Evolutionary conservation across 768 basidiomycete species (phyloP).

Genomic region (Russula vinacea): DNA sequence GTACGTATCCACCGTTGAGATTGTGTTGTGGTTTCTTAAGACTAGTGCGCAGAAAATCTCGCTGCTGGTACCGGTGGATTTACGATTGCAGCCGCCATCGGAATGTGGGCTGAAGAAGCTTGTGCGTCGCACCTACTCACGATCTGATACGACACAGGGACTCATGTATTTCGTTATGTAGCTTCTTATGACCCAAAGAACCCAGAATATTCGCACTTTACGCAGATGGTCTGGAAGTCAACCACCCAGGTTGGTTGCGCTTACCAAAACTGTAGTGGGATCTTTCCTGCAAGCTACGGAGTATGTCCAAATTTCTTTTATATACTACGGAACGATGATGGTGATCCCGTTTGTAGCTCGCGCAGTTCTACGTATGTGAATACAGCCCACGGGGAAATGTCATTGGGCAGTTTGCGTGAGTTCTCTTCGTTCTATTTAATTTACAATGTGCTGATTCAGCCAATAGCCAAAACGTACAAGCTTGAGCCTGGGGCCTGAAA

Average conservation of each 20-base stretch:
- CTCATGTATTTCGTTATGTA: conserved; percentile 32
- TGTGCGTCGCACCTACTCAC: conserved; percentile 42
- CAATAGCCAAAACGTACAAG: conserved; percentile 37
- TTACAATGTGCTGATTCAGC: not conserved
- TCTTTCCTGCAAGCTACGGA: conserved; percentile 54
- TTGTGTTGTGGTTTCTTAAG: not conserved
- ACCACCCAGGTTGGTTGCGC: conserved; percentile 65
- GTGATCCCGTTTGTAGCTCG: conserved; percentile 39
- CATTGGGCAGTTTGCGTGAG: conserved; percentile 58
- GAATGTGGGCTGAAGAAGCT: conserved; percentile 65
- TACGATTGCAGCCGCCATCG: conserved; percentile 49
- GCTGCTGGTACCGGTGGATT: conserved; percentile 68
- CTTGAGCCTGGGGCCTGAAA: conserved; percentile 27
- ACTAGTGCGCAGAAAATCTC: conserved; percentile 55
- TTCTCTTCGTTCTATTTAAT: conserved; percentile 24
- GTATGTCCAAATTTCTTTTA: conserved; percentile 38
- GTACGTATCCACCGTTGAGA: conserved; percentile 35
- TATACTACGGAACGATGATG: not conserved
- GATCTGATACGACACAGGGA: not conserved
- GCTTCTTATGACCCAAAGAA: conserved; percentile 55
- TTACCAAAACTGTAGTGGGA: conserved; percentile 45
- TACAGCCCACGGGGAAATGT: conserved; percentile 65
- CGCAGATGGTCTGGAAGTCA: conserved; percentile 74
- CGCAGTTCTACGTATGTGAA: conserved; percentile 66
- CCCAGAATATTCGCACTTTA: conserved; percentile 64